Percentiles rank a stretch among this genome's conserved stretches.
phyloP scores from a whole-genome alignment of 441 rosid species.

The Viola pubescens region DNA sequence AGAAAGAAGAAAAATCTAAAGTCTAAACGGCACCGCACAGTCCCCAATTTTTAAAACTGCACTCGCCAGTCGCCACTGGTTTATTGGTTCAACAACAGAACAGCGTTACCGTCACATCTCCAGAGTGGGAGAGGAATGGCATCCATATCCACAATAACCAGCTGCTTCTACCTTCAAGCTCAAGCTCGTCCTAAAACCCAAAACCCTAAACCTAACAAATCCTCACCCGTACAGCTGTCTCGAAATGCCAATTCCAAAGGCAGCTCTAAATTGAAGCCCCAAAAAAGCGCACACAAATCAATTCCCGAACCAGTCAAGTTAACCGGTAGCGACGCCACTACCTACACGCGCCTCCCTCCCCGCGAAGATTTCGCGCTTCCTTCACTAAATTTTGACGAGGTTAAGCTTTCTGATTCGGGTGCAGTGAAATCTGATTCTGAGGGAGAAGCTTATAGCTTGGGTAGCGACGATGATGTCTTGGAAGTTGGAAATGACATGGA shows the following conservation, averaged over 20 bases:
- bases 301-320: slow-evolving; percentile 26
- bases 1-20: too few species aligned
- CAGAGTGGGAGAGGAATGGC: slow-evolving; percentile 21
- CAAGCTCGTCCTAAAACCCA: slow-evolving; percentile 37
- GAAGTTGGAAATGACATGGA: slow-evolving; percentile 15
- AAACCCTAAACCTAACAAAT: slow-evolving; percentile 26
- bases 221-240: slow-evolving; percentile 12
- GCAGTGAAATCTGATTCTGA: slow-evolving; percentile 24
- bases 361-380: slow-evolving; percentile 44
- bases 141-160: slow-evolving; percentile 28
- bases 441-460: slow-evolving; percentile 6
- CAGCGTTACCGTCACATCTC: too few species aligned
- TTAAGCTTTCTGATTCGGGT: slow-evolving; percentile 48
- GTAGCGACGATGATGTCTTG: slow-evolving; percentile 19
- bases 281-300: slow-evolving; percentile 21
- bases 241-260: slow-evolving; percentile 25
- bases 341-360: slow-evolving; percentile 80
- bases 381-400: slow-evolving; percentile 25
- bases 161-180: slow-evolving; percentile 39
- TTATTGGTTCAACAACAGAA: too few species aligned
- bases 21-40: too few species aligned
- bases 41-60: too few species aligned
- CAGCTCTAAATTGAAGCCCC: slow-evolving; percentile 32
- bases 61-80: too few species aligned
- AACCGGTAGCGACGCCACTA: slow-evolving; percentile 59